phyloP scores from a whole-genome alignment of 2,329 filamentous ascomycete genomes.

The Cladophialophora chaetospira region DNA sequence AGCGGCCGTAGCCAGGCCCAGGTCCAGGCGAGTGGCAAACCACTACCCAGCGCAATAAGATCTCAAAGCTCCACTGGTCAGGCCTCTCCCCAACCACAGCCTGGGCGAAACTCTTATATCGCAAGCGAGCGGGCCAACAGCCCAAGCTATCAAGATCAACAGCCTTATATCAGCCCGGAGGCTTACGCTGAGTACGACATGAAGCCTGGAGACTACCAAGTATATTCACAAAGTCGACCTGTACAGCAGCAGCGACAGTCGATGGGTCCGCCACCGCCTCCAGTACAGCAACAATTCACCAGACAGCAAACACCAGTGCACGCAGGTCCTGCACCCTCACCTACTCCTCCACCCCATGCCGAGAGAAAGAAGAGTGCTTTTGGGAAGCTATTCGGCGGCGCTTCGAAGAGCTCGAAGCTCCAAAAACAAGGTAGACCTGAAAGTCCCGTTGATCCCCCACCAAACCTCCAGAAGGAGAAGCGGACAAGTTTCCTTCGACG shows the following conservation, averaged over 20 bases:
- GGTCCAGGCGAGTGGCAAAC: conserved; percentile 20
- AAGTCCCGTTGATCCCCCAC: background rate
- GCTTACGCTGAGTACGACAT: conserved; percentile 11
- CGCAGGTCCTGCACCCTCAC: background rate
- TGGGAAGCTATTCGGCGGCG: conserved; percentile 24
- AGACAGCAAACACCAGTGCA: background rate
- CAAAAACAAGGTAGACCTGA: conserved; percentile 17
- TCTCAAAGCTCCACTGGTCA: conserved; percentile 12
- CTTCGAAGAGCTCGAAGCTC: conserved; percentile 21
- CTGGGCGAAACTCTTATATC: background rate
- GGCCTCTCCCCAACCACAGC: conserved; percentile 9
- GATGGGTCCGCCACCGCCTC: conserved; percentile 14
- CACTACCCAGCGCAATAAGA: conserved; percentile 20
- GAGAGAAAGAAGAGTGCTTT: conserved; percentile 23
- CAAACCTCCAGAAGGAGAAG: conserved; percentile 20
- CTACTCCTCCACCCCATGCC: background rate
- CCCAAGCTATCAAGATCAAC: conserved; percentile 7
- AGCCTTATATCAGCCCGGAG: background rate
- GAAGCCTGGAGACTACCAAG: conserved; percentile 8
- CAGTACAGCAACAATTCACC: background rate
- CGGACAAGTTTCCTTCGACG: conserved; percentile 21
- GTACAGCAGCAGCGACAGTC: conserved; percentile 14
- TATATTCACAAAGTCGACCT: background rate
- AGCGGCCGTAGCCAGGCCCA: conserved; percentile 20
- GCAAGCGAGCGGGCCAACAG: background rate